A percentile compares a stretch with the other conserved stretches of the same genome.
Conservation (phyloP, 257 asterid species). For the Petunia axillaris region DNA sequence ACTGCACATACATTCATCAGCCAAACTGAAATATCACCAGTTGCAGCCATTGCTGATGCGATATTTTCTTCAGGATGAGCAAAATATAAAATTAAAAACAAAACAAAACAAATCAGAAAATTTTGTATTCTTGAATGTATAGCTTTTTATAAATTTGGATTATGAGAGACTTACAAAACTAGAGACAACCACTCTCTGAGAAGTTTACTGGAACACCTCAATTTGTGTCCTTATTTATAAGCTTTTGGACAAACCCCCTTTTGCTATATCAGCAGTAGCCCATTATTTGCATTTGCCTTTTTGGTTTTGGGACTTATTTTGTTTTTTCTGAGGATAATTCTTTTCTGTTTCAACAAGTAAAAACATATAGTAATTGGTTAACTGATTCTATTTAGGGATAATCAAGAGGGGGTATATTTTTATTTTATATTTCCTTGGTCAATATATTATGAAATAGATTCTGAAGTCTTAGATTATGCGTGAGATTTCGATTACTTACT, state of each 20-base stretch:
- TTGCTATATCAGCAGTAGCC: not conserved
- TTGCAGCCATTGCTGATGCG: conserved; percentile 5
- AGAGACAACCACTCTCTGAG: not conserved
- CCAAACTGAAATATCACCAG: conserved; percentile 1
- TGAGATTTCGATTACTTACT: no score
- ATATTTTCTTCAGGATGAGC: not conserved
- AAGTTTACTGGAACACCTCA: conserved; percentile 12
- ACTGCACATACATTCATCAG: not conserved
- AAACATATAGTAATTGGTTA: not conserved
- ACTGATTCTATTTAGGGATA: not conserved
- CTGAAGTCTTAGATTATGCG: no score
- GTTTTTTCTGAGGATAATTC: not conserved
- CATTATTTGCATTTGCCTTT: not conserved
- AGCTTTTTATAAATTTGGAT: no score
- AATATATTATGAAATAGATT: no score
- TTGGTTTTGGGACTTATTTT: not conserved
- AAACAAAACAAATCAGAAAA: not conserved
- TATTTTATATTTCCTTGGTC: no score
- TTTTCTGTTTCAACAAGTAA: not conserved
- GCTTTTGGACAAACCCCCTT: not conserved
- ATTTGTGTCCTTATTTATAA: conserved; percentile 1
- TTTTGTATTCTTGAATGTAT: not conserved
- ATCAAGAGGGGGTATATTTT: no score
- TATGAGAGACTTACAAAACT: no score
- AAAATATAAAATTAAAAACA: not conserved